phyloP scores from a whole-genome alignment of 164 flowering plant genomes.

The Protea cynaroides region DNA sequence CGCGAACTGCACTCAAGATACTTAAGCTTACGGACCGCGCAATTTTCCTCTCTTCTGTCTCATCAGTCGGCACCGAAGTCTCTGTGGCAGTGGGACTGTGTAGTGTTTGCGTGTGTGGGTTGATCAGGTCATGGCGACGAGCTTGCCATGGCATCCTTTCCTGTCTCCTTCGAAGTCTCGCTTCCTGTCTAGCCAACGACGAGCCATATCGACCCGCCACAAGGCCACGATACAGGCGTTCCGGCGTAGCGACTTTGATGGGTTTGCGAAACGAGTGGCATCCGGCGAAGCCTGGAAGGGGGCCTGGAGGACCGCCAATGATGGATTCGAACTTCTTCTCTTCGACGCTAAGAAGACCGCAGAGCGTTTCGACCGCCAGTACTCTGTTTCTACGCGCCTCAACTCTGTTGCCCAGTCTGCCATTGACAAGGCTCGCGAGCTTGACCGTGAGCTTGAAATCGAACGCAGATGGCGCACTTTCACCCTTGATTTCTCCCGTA shows the following conservation, averaged over 20 bases:
- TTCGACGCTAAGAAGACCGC: conserved; percentile 78
- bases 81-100: too few relatives aligned
- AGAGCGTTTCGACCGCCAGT: conserved; percentile 70
- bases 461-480: conserved; percentile 50
- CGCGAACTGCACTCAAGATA: too few relatives aligned
- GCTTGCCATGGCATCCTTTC: conserved; percentile 40
- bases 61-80: too few relatives aligned
- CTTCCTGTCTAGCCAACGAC: not conserved
- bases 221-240: conserved; percentile 35
- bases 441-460: conserved; percentile 69
- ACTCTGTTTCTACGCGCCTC: conserved; percentile 53
- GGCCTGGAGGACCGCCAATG: conserved; percentile 72
- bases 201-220: conserved; percentile 14
- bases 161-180: conserved; percentile 16
- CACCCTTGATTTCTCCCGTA: conserved; percentile 53
- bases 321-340: conserved; percentile 62
- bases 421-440: conserved; percentile 46
- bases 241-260: conserved; percentile 64
- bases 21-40: too few relatives aligned
- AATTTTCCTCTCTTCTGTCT: too few relatives aligned
- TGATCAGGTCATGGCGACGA: conserved; percentile 28
- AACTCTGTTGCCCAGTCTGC: conserved; percentile 41
- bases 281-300: conserved; percentile 64
- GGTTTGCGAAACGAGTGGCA: conserved; percentile 44
- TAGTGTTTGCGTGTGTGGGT: too few relatives aligned